Base-by-base conservation (phyloP, 2,329 filamentous ascomycete genomes). In the Parastagonospora avenae region DNA sequence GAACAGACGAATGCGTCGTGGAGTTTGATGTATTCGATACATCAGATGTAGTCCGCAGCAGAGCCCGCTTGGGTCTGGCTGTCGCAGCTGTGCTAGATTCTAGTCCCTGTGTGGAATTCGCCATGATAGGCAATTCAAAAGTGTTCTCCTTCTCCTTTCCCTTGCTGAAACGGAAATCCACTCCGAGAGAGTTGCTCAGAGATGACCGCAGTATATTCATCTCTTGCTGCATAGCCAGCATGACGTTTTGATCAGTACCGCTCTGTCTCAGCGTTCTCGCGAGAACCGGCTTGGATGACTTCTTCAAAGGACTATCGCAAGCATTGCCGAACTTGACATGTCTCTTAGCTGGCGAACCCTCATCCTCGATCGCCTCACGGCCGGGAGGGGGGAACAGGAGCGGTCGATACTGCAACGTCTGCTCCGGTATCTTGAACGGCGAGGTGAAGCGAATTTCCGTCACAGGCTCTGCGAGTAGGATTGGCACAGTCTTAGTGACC, bases 171-270 rank as follows among this genome's bases (percentile, higher is more conserved):
- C 12, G 15, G 35, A 30, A 46, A 8, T 38, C 33, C 4, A 33
- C 8, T 12, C 36, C 44, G 15, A 46, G 14, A 2, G 44, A 32
- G 4, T 28, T 28, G 11, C 36, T 30, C 44, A 46, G 11, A 6
- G 28, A 32, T 12, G 19, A 14, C 11, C 32, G 19, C 2, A 46
- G 28, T 11, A 7, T 24, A n/a, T 19, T 15, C 44, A 46, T 46
- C 10, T 46, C 44, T 14, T 40, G 37, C 16, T 19, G 28, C 44
- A 46, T 46, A 11, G 44, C 28, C 2, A 41, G 28, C 10, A 39
- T 15, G 7, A 40, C 8, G 15, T 33, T 2, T 4, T 36, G 44
- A 29, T 46, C 36, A n/a, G 44, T 46, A n/a, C 44, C 44, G 8
- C n/a, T 29, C 2, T 37, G 44, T 12, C 28, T 6, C 7, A 28